These are phyloP conservation scores for Syzygium malaccense DNA, from an alignment of 441 rosid species.

Conservation along the genomic window DNA sequence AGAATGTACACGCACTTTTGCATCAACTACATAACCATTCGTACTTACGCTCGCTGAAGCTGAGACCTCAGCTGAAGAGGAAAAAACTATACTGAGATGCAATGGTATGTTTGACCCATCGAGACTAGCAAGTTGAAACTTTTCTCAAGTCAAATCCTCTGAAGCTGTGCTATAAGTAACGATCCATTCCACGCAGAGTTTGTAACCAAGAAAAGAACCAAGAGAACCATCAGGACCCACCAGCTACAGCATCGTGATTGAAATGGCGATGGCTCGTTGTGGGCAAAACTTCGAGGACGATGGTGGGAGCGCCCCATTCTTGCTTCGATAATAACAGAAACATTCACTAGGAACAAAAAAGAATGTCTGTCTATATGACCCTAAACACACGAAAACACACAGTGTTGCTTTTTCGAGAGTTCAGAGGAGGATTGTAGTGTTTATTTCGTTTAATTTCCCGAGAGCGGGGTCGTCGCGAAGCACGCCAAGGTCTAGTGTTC, in stretches of 20 bases:
- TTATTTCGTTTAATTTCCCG: slow-evolving; percentile 4
- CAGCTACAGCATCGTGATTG: background rate
- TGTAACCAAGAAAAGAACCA: background rate
- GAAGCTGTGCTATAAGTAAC: background rate
- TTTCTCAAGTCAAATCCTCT: background rate
- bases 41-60: background rate
- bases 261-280: background rate
- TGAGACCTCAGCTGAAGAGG: background rate
- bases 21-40: background rate
- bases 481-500: slow-evolving; percentile 27
- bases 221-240: background rate
- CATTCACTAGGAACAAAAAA: slow-evolving; percentile 28
- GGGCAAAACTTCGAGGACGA: slow-evolving; percentile 13
- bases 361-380: slow-evolving; percentile 41
- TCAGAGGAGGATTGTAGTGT: background rate
- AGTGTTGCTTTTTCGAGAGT: background rate
- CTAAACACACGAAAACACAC: background rate
- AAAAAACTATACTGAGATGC: background rate
- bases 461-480: slow-evolving; percentile 12
- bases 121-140: background rate
- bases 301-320: background rate
- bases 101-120: background rate
- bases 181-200: background rate
- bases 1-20: background rate
- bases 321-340: slow-evolving; percentile 16